phyloP scores from a whole-genome alignment of 75 land plant genomes.

The Pseudotsuga menziesii region DNA sequence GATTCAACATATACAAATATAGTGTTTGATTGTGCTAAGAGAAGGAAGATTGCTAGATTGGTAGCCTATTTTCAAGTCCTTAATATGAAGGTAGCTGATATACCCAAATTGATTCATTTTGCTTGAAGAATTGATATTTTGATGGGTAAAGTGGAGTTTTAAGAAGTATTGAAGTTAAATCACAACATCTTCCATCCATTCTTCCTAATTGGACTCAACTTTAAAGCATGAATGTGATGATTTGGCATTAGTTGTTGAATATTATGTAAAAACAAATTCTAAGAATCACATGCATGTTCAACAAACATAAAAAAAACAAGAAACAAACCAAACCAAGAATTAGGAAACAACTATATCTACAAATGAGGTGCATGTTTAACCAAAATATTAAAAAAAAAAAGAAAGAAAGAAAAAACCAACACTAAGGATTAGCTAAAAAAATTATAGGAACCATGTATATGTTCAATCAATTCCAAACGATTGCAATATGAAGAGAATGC shows the following conservation, averaged over 20 bases:
- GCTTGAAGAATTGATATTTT: conserved; percentile 20
- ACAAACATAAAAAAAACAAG: too few relatives aligned
- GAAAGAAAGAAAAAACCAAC: too few relatives aligned
- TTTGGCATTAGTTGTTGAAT: conserved; percentile 22
- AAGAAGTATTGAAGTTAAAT: conserved; percentile 24
- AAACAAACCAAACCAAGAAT: too few relatives aligned
- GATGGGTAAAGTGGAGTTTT: conserved; percentile 28
- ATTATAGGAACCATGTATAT: too few relatives aligned
- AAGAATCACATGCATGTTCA: too few relatives aligned
- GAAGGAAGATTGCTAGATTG: conserved; percentile 21
- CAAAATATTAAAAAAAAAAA: too few relatives aligned
- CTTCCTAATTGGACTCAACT: conserved; percentile 31
- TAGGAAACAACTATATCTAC: too few relatives aligned
- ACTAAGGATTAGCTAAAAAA: too few relatives aligned
- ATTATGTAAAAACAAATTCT: not conserved
- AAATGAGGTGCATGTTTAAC: too few relatives aligned
- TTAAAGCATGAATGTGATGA: conserved; percentile 16
- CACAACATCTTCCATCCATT: conserved; percentile 18
- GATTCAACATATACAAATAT: not conserved
- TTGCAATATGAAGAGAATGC: too few relatives aligned
- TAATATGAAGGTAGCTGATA: conserved; percentile 27
- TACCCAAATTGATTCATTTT: conserved; percentile 20
- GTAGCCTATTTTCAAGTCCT: conserved; percentile 32
- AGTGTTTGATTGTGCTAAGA: conserved; percentile 24
- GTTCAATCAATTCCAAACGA: too few relatives aligned